These are phyloP conservation scores for Bryoglossum gracile DNA, from an alignment of 495 filamentous ascomycete genomes.

Conservation along the genomic window DNA sequence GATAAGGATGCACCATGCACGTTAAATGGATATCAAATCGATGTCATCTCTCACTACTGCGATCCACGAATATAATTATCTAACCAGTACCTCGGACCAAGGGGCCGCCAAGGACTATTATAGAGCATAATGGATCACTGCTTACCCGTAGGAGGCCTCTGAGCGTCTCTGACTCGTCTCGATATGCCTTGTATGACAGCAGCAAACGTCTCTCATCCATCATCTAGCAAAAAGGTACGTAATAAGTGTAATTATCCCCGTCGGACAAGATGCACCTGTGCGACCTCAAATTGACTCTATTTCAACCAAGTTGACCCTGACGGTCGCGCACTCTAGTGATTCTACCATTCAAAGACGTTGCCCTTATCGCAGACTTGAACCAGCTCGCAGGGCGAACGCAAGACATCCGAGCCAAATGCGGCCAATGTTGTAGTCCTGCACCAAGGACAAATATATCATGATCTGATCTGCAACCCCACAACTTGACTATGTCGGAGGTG, in stretches of 20 bases:
- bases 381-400: background rate
- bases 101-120: no score
- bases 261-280: conserved; percentile 4
- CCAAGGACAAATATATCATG: background rate
- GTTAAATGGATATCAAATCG: no score
- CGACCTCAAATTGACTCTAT: conserved; percentile 12
- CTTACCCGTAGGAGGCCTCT: no score
- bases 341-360: conserved; percentile 16
- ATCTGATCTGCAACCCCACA: conserved; percentile 19
- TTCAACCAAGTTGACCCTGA: conserved; percentile 3
- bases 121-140: no score
- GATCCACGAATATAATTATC: no score
- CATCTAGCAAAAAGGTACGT: conserved; percentile 21
- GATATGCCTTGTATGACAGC: conserved; percentile 22
- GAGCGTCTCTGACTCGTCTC: background rate
- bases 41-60: no score
- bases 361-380: conserved; percentile 18
- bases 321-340: background rate
- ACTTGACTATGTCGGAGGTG: conserved; percentile 9
- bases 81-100: no score
- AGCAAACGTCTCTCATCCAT: conserved; percentile 23
- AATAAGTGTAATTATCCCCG: conserved; percentile 7
- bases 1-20: no score
- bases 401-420: conserved; percentile 12
- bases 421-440: background rate